Evolutionary conservation across 106 monocot genomes (phyloP).

Genomic region (Platanthera zijinensis): DNA sequence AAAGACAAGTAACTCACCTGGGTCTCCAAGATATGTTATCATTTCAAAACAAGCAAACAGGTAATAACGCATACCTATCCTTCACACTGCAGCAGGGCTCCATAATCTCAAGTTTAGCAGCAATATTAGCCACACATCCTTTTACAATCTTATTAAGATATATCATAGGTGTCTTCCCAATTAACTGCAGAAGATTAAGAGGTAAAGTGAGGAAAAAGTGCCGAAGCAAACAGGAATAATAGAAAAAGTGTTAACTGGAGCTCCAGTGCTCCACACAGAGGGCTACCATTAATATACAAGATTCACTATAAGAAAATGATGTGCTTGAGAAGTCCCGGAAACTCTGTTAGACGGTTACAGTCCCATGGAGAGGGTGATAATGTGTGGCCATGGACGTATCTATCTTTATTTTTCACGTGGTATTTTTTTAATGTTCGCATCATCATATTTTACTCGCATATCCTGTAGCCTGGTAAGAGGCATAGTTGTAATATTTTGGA

Average conservation of each 20-base stretch:
- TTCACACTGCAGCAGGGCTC: conserved; percentile 98
- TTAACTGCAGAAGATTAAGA: conserved; percentile 44
- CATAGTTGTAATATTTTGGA: too few relatives aligned
- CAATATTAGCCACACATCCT: conserved; percentile 79
- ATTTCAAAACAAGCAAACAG: not conserved
- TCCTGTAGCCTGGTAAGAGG: too few relatives aligned
- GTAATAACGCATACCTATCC: conserved; percentile 44
- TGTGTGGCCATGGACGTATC: too few relatives aligned
- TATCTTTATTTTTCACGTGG: too few relatives aligned
- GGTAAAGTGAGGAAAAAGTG: not conserved
- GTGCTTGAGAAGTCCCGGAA: not conserved
- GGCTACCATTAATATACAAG: not conserved
- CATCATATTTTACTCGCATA: too few relatives aligned
- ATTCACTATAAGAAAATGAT: not conserved
- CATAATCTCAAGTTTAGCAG: conserved; percentile 98
- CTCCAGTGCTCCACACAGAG: not conserved
- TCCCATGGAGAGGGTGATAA: too few relatives aligned
- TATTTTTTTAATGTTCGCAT: too few relatives aligned
- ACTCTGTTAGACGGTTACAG: not conserved
- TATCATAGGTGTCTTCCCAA: conserved; percentile 97
- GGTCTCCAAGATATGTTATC: not conserved
- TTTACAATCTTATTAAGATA: conserved; percentile 84
- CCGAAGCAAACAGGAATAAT: not conserved
- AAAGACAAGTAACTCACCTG: not conserved
- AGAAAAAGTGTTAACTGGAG: not conserved